Conservation (phyloP, 1,139 yeast species). For the Spathaspora jeffriesii region DNA sequence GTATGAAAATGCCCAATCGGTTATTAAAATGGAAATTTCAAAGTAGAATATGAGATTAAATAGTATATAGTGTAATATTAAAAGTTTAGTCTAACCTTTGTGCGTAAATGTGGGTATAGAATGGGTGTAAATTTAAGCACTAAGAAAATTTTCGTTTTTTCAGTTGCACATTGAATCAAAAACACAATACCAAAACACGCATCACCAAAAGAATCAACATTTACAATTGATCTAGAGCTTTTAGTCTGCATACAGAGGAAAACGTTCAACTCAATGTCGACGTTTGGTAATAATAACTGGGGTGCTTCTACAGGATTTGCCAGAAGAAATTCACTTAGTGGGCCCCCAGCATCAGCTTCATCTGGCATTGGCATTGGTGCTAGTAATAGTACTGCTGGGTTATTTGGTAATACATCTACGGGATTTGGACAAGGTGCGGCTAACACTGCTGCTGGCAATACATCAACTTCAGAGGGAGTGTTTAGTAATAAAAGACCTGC, state of each 20-base stretch:
- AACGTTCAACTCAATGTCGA: conserved; percentile 9
- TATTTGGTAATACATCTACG: conserved; percentile 20
- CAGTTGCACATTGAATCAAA: not conserved
- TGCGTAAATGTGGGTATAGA: conserved; percentile 1
- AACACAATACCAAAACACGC: not conserved
- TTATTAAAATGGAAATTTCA: conserved; percentile 24
- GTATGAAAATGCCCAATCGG: conserved; percentile 36
- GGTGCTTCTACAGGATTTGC: conserved; percentile 26
- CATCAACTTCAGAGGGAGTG: conserved; percentile 15
- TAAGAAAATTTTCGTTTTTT: not conserved
- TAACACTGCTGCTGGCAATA: conserved; percentile 7
- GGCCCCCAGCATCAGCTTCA: conserved; percentile 7
- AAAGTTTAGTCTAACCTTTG: not conserved
- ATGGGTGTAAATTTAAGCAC: conserved; percentile 1
- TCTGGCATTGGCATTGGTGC: not conserved
- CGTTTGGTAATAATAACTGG: conserved; percentile 19
- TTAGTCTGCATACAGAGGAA: not conserved
- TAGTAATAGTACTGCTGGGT: conserved; percentile 2
- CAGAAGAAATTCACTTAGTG: conserved; percentile 19
- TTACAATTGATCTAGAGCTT: not conserved
- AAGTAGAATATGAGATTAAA: not conserved
- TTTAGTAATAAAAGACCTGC: conserved; percentile 15
- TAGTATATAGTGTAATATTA: not conserved
- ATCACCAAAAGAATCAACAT: not conserved
- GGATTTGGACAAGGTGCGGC: conserved; percentile 3